Percentiles rank a stretch among this genome's conserved stretches.
Conservation (phyloP, 1,284 basidiomycete genomes). For the Cystobasidium sp. region DNA sequence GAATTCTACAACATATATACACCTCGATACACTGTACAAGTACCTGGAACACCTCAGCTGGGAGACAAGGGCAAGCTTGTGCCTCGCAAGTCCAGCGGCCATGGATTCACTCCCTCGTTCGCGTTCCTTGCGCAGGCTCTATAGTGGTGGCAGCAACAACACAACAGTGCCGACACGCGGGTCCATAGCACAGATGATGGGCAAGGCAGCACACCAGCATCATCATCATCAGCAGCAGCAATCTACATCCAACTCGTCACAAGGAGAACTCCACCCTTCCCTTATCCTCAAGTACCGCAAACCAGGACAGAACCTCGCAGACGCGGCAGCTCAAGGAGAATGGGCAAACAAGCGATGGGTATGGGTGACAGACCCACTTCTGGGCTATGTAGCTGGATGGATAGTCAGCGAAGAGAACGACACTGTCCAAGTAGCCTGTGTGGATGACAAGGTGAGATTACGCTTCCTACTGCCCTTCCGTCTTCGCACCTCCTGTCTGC, state of each 20-base stretch:
- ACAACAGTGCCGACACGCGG: conserved; percentile 3
- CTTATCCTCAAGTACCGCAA: conserved; percentile 38
- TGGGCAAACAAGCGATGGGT: conserved; percentile 62
- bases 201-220: neutral
- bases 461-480: neutral
- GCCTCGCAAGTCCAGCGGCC: neutral
- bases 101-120: conserved; percentile 42
- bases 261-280: conserved; percentile 18
- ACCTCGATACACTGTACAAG: neutral
- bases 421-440: conserved; percentile 75
- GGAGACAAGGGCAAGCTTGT: neutral
- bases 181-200: neutral
- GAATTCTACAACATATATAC: too few species aligned
- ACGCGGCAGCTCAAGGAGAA: conserved; percentile 54
- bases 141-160: conserved; percentile 21
- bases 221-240: neutral
- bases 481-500: neutral
- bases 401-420: conserved; percentile 73
- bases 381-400: conserved; percentile 89
- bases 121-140: conserved; percentile 41
- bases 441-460: conserved; percentile 71
- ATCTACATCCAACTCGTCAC: neutral
- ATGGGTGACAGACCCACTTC: conserved; percentile 86
- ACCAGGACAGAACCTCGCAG: conserved; percentile 49
- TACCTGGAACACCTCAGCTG: neutral